phyloP scores from a whole-genome alignment of 2,329 filamentous ascomycete genomes.

The Chaetomiaceae sp. region DNA sequence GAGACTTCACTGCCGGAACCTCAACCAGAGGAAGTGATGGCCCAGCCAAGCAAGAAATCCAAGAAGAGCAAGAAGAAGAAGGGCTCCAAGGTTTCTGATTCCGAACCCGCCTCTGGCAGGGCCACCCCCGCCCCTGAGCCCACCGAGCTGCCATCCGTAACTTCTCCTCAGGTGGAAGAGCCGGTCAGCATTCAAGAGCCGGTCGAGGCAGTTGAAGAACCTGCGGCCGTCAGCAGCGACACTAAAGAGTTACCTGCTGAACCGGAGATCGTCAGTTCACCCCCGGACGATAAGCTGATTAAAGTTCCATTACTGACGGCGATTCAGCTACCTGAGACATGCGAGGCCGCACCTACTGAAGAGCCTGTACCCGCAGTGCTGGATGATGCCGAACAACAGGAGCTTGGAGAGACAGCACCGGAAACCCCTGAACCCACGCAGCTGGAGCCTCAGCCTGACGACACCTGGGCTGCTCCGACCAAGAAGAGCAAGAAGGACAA shows the following conservation, averaged over 20 bases:
- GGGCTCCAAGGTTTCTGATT: conserved; percentile 15
- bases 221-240: neutral
- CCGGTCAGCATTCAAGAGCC: conserved; percentile 1
- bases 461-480: conserved; percentile 22
- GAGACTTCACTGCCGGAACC: neutral
- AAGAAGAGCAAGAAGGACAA: conserved; percentile 33
- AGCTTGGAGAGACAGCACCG: neutral
- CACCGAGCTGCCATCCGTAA: neutral
- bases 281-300: neutral
- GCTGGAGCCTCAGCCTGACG: conserved; percentile 15
- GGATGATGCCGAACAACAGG: neutral
- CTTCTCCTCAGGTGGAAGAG: neutral
- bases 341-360: neutral
- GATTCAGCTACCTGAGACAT: neutral
- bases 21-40: conserved; percentile 1
- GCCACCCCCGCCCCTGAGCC: conserved; percentile 8
- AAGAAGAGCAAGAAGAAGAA: conserved; percentile 32
- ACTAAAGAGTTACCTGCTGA: neutral
- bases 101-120: conserved; percentile 15
- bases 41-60: conserved; percentile 21
- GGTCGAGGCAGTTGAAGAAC: conserved; percentile 4
- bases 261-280: neutral
- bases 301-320: neutral
- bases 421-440: neutral
- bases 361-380: neutral